These are phyloP conservation scores for Colletotrichum phormii DNA, from an alignment of 2,329 filamentous ascomycete species.

Conservation along the genomic window DNA sequence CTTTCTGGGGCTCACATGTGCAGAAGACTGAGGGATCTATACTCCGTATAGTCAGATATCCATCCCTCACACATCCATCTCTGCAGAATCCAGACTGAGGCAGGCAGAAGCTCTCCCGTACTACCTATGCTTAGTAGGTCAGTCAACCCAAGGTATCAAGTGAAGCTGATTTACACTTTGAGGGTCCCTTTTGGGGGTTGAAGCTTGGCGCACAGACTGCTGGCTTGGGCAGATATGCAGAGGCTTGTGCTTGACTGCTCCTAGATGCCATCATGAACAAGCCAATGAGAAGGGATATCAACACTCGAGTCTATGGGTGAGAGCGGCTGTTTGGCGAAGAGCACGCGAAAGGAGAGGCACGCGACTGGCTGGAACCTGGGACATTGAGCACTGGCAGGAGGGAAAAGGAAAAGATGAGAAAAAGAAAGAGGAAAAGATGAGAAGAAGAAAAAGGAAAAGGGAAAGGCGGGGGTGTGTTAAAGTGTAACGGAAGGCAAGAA, in stretches of 20 bases:
- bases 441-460: not conserved
- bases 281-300: conserved; percentile 12
- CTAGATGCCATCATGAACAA: not conserved
- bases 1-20: not conserved
- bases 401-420: not conserved
- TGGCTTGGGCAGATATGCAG: conserved; percentile 19
- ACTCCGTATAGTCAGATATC: not conserved
- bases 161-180: not conserved
- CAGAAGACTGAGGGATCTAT: not conserved
- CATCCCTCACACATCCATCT: too few relatives aligned
- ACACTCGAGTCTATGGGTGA: not conserved
- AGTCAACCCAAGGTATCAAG: not conserved
- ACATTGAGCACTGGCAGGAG: conserved; percentile 17
- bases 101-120: not conserved
- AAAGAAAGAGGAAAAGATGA: not conserved
- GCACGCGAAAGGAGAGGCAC: conserved; percentile 27
- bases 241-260: conserved; percentile 5
- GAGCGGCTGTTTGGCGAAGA: not conserved
- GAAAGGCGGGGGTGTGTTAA: conserved; percentile 3
- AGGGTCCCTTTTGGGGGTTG: conserved; percentile 9
- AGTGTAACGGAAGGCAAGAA: not conserved
- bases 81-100: not conserved
- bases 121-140: not conserved
- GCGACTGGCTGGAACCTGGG: conserved; percentile 33
- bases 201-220: conserved; percentile 27